phyloP scores from a whole-genome alignment of 2,329 filamentous ascomycete species.

The Sporothrix brasiliensis region DNA sequence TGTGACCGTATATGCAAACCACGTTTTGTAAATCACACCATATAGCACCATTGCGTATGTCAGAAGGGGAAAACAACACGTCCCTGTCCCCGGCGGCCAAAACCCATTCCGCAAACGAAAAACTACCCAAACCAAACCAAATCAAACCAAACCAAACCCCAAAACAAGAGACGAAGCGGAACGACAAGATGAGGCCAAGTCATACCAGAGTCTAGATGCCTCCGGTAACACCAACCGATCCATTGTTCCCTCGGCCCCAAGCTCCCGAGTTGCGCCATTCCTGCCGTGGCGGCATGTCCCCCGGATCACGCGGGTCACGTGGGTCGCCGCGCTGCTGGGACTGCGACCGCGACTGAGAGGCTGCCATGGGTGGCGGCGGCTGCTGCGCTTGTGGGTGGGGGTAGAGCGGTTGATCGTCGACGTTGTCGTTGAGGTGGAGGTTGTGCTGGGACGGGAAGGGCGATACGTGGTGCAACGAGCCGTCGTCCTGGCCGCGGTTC shows the following conservation, averaged over 20 bases:
- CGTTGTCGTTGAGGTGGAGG: conserved; percentile 50
- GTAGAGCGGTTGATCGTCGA: conserved; percentile 47
- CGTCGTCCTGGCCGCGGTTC: conserved; percentile 48
- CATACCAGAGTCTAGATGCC: conserved; percentile 41
- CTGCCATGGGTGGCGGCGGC: neutral
- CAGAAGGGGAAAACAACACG: neutral
- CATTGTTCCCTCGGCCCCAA: conserved; percentile 55
- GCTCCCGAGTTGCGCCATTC: conserved; percentile 61
- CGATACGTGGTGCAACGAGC: conserved; percentile 46
- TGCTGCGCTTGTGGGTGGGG: conserved; percentile 34
- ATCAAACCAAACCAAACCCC: neutral
- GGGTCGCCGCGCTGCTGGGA: conserved; percentile 2
- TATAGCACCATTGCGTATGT: neutral
- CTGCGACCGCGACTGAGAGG: conserved; percentile 32
- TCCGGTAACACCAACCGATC: conserved; percentile 55
- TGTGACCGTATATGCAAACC: neutral
- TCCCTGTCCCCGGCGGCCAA: neutral
- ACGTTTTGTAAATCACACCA: too few species aligned
- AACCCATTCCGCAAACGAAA: neutral
- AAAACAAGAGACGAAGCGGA: neutral
- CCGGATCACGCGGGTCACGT: neutral
- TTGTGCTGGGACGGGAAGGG: conserved; percentile 48
- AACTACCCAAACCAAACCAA: too few species aligned
- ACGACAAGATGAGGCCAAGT: neutral
- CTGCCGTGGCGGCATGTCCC: conserved; percentile 46